Evolutionary conservation across 163 green algal species (phyloP), one percentile per base, ranked within the genome.

Genomic region (Scenedesmus sp.): DNA sequence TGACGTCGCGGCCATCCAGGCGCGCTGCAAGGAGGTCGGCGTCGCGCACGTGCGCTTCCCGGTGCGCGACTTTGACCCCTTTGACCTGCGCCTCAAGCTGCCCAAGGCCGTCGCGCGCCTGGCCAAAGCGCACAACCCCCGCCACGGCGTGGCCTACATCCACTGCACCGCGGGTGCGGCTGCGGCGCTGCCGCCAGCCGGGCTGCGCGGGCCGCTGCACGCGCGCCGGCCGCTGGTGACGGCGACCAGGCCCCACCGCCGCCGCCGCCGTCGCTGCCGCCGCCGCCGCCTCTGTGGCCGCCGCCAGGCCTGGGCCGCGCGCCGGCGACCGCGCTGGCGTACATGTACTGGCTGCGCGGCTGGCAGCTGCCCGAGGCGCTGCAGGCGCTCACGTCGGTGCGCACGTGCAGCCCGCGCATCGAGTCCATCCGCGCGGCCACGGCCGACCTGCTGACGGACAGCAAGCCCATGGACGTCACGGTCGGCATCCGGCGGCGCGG

Each of bases 291-390:
- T 60, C n/a, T 60, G 51, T 60, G 51, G 6, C 5, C 51, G 51
- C n/a, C 10, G 45, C 29, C 88, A 92, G 94, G 93, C 14, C 84
- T 97, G 80, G 94, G 94, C 2, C 87, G 94, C 9, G 94, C 94
- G 0, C 94, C 94, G 20, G 94, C 90, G 24, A 90, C 89, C 9
- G 94, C 94, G 1, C 85, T 99, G 50, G 95, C 94, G 9, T 98
- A 97, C 88, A 97, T 98, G 94, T 95, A 89, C 81, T 98, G 95
- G 95, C 84, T 96, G 62, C 89, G 91, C 9, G 94, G 90, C 63
- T 85, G 91, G 29, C 74, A 88, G 39, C 88, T 97, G 53, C 78
- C 91, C 54, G 89, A 87, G 0, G 90, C 85, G 0, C 84, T 86
- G 54, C 82, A 84, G 53, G 36, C 79, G 39, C 83, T 96, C n/a